Conservation (phyloP, 208 protist species). For the Leishmania major region DNA sequence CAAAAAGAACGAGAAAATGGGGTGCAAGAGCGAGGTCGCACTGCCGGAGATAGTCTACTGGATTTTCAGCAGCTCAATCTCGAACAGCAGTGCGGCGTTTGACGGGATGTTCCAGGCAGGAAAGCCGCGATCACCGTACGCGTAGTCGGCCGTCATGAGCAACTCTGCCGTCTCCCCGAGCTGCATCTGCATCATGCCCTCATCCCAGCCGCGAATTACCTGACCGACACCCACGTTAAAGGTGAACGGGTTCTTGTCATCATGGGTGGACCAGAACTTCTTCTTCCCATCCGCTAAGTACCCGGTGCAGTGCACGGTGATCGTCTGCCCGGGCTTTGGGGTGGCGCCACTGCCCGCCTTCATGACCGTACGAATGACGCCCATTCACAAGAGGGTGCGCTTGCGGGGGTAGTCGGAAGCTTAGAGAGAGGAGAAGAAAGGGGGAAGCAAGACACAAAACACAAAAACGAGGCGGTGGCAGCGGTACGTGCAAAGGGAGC, state of each 20-base stretch:
- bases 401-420: slow-evolving; percentile 21
- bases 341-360: slow-evolving; percentile 62
- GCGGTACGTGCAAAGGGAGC: not conserved
- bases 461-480: not conserved
- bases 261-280: slow-evolving; percentile 90
- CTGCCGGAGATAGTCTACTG: slow-evolving; percentile 3
- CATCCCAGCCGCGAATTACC: slow-evolving; percentile 96
- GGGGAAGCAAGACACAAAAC: not conserved
- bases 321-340: slow-evolving; percentile 65
- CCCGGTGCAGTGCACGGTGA: slow-evolving; percentile 92
- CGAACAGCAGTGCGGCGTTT: slow-evolving; percentile 83
- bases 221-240: slow-evolving; percentile 92
- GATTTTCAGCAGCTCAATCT: slow-evolving; percentile 90
- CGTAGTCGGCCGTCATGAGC: slow-evolving; percentile 80
- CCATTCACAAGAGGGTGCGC: slow-evolving; percentile 49
- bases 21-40: not conserved
- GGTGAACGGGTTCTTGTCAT: slow-evolving; percentile 89
- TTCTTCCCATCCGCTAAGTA: slow-evolving; percentile 83
- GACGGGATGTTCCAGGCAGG: slow-evolving; percentile 88
- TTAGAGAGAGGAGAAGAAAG: not conserved
- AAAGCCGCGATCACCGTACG: slow-evolving; percentile 87
- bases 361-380: slow-evolving; percentile 69
- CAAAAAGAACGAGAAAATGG: not conserved
- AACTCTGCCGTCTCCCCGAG: slow-evolving; percentile 83
- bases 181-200: slow-evolving; percentile 91